A percentile compares a stretch with the other conserved stretches of the same genome.
phyloP scores from a whole-genome alignment of 768 basidiomycete species.

The Tephrocybe sp. region DNA sequence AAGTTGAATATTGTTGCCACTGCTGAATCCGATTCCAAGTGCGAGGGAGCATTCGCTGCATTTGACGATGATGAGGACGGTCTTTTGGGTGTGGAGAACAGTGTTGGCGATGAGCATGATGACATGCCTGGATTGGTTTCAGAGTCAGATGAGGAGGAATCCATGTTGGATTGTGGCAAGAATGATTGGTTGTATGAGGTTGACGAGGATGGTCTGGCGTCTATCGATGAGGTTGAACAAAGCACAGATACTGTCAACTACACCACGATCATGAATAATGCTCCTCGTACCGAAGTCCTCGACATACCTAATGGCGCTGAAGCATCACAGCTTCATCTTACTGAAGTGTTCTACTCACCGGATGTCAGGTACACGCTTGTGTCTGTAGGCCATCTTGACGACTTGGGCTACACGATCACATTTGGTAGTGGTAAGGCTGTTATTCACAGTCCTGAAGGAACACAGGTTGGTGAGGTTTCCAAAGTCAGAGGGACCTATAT shows the following conservation, averaged over 20 bases:
- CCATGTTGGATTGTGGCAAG: no score
- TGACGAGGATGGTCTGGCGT: background rate
- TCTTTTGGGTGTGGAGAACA: background rate
- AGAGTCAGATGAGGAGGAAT: no score
- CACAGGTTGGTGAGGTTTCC: no score
- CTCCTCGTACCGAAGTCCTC: constrained; percentile 9
- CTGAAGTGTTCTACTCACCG: constrained; percentile 33
- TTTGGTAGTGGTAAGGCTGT: constrained; percentile 29
- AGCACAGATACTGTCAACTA: background rate
- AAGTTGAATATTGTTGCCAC: no score
- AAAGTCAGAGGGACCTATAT: constrained; percentile 21
- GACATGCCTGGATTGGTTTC: background rate
- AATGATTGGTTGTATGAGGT: background rate
- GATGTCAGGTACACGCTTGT: constrained; percentile 36
- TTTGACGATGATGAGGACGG: background rate
- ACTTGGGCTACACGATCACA: constrained; percentile 23
- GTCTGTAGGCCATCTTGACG: constrained; percentile 33
- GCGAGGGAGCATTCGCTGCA: no score
- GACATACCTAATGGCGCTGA: constrained; percentile 29
- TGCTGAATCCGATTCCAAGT: no score
- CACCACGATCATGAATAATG: background rate
- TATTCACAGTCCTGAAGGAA: constrained; percentile 20
- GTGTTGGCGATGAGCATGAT: background rate
- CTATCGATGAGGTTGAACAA: background rate
- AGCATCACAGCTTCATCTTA: constrained; percentile 21